Evolutionary conservation across 139 green algal species (phyloP).

Genomic region (Closterium sp.): DNA sequence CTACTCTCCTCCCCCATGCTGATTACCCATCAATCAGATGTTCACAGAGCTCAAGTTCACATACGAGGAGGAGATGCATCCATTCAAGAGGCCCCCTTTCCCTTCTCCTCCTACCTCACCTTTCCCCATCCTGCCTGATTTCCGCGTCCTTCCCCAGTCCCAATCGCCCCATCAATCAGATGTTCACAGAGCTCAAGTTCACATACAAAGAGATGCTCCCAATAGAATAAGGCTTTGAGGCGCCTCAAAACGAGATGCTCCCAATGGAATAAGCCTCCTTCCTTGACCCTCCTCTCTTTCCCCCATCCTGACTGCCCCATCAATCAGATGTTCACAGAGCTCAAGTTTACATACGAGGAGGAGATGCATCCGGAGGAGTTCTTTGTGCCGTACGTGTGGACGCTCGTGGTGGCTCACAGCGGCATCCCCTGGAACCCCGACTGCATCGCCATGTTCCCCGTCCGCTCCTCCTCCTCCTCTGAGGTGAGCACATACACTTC

Average conservation of each 20-base stretch:
- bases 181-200: slow-evolving; percentile 62
- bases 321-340: slow-evolving; percentile 52
- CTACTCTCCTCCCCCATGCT: neutral
- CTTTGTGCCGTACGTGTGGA: slow-evolving; percentile 74
- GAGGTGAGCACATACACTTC: slow-evolving; percentile 1
- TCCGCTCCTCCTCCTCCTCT: neutral
- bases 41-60: slow-evolving; percentile 64
- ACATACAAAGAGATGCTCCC: slow-evolving; percentile 76
- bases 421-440: slow-evolving; percentile 36
- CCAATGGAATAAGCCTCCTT: neutral
- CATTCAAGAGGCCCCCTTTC: neutral
- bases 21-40: slow-evolving; percentile 12
- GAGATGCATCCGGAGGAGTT: slow-evolving; percentile 68
- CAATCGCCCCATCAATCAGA: neutral
- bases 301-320: too few species aligned
- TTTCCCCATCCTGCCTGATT: too few species aligned
- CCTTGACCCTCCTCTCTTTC: too few species aligned
- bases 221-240: too few species aligned
- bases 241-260: too few species aligned
- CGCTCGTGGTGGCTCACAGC: slow-evolving; percentile 47
- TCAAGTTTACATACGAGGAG: slow-evolving; percentile 73
- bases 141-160: too few species aligned
- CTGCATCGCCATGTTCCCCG: slow-evolving; percentile 29
- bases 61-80: slow-evolving; percentile 68
- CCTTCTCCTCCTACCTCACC: too few species aligned